Evolutionary conservation across 225 moss, liverwort and hornwort genomes (phyloP).

Genomic region (Takakia lepidozioides): DNA sequence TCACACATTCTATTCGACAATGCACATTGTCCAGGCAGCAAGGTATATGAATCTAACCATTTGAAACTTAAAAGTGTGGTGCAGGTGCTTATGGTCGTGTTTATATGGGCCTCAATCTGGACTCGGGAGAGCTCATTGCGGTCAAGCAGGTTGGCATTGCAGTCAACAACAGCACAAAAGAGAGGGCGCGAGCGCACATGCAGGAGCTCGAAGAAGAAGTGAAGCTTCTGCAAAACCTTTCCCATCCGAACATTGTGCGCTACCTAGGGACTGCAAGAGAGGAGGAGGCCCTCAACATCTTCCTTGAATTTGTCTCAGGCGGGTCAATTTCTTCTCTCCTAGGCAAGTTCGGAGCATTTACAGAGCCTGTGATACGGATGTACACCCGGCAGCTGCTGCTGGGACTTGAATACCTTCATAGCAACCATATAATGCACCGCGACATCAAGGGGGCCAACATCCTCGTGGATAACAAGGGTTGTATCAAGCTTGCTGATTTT

Average conservation of each 20-base stretch:
- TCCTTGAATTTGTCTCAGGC: conserved; percentile 91
- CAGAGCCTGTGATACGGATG: conserved; percentile 91
- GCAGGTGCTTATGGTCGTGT: conserved; percentile 97
- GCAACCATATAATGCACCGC: conserved; percentile 90
- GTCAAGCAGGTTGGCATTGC: conserved; percentile 90
- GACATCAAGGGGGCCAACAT: conserved; percentile 98
- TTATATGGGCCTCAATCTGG: conserved; percentile 97
- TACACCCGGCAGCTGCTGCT: conserved; percentile 90
- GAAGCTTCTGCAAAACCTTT: conserved; percentile 83
- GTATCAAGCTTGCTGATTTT: conserved; percentile 91
- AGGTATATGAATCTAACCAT: background rate
- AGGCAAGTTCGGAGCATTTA: conserved; percentile 91
- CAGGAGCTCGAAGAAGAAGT: conserved; percentile 96
- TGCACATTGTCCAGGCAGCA: background rate
- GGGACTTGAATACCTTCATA: conserved; percentile 85
- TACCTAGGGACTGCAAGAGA: conserved; percentile 89
- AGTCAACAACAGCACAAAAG: conserved; percentile 73
- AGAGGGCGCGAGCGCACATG: conserved; percentile 84
- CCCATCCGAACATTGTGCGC: conserved; percentile 91
- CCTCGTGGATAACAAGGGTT: conserved; percentile 90
- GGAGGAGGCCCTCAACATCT: conserved; percentile 90
- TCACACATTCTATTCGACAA: background rate
- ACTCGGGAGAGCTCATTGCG: conserved; percentile 94
- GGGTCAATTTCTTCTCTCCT: conserved; percentile 93
- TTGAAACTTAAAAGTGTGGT: background rate